phyloP scores from a whole-genome alignment of 2,329 filamentous ascomycete genomes.

The Xylariaceae sp. region DNA sequence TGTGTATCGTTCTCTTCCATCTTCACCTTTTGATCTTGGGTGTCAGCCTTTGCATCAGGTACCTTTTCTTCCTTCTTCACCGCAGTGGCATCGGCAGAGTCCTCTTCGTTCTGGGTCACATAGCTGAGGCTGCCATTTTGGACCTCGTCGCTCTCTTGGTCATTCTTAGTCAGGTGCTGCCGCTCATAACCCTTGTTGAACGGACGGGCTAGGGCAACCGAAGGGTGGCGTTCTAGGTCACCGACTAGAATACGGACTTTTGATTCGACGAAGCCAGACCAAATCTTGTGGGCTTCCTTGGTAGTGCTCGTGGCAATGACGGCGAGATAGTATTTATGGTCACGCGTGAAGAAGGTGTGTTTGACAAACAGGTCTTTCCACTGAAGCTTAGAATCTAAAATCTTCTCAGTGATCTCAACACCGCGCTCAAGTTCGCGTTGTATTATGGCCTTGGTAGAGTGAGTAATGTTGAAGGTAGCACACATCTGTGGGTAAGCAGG shows the following conservation, averaged over 20 bases:
- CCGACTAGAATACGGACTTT: constrained; percentile 87
- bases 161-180: constrained; percentile 71
- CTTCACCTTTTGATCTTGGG: constrained; percentile 28
- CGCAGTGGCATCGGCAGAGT: constrained; percentile 8
- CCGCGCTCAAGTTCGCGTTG: constrained; percentile 82
- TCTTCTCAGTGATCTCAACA: constrained; percentile 77
- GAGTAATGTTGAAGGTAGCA: constrained; percentile 90
- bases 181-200: constrained; percentile 94
- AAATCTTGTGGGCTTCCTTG: constrained; percentile 83
- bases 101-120: constrained; percentile 44
- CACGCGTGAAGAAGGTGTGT: constrained; percentile 90
- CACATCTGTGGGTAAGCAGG: constrained; percentile 98
- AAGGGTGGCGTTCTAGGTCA: constrained; percentile 79
- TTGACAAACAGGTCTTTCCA: constrained; percentile 92
- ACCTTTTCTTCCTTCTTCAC: constrained; percentile 42
- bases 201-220: constrained; percentile 83
- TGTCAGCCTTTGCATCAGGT: constrained; percentile 10
- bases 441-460: constrained; percentile 85
- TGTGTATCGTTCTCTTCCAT: constrained; percentile 38
- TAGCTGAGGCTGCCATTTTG: constrained; percentile 60
- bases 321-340: constrained; percentile 95
- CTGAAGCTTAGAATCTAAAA: constrained; percentile 75
- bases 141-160: constrained; percentile 58
- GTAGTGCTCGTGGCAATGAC: constrained; percentile 83
- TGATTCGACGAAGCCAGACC: constrained; percentile 92